Evolutionary conservation across 2,329 filamentous ascomycete species (phyloP), one percentile per base, ranked within the genome.

Genomic region (Fusarium sulawesiense): DNA sequence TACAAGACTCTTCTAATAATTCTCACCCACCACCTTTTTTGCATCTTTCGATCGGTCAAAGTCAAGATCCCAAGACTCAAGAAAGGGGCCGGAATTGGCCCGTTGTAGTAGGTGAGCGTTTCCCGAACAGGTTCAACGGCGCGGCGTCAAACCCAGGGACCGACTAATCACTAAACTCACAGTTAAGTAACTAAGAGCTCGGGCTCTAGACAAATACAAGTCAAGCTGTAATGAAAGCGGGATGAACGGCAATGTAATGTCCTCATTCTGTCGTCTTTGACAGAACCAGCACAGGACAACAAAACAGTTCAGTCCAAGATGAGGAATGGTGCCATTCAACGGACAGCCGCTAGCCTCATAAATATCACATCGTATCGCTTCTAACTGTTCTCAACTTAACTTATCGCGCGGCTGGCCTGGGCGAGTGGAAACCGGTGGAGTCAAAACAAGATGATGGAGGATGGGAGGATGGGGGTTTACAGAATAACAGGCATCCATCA

Each of bases 81-180:
- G 12, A 71, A 69, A 71, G 64, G 68, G 68, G 64, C 68, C 68
- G 68, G 68, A 71, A 71, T 60, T 71, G 68, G 64, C 64, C 68
- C 60, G 49, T 71, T 69, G 32, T 44, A 32, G 68, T 65, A 71
- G 64, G 60, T 58, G 51, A 66, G 34, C 66, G 66, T 62, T 70
- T 64, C 67, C 56, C 51, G 63, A 70, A 56, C 54, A 63, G 68
- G 68, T 56, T 44, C 30, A 71, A 71, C 68, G 68, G 64, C 56
- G 49, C 45, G 60, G 49, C 60, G 64, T 46, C 7, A 37, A 55
- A 42, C 32, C 21, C 32, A 41, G 32, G 30, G 29, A 50, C 20
- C 42, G 21, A 45, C 42, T 23, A 18, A 45, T 25, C 21, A 27
- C 18, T 29, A 27, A 44, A 23, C 21, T 44, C 41, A 44, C 41